A percentile compares a stretch with the other conserved stretches of the same genome.
Conservation (phyloP, 495 filamentous ascomycete species). For the Penicillium goetzii region DNA sequence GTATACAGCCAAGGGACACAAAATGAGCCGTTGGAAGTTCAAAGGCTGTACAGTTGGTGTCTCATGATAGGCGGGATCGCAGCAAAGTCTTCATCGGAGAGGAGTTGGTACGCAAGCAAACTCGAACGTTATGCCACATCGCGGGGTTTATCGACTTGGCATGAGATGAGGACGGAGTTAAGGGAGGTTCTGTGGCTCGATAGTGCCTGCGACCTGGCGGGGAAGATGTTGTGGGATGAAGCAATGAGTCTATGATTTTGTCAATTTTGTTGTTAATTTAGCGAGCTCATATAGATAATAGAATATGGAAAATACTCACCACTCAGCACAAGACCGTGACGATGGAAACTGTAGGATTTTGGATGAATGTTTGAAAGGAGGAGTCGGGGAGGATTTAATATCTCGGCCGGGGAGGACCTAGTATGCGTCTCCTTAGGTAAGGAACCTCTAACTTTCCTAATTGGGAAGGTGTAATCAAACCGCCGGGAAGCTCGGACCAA, state of each 20-base stretch:
- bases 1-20: background rate
- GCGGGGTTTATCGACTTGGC: background rate
- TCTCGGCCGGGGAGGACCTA: background rate
- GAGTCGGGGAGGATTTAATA: background rate
- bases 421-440: background rate
- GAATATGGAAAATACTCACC: background rate
- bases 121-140: background rate
- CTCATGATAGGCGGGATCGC: slow-evolving; percentile 2
- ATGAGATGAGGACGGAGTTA: background rate
- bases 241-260: background rate
- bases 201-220: background rate
- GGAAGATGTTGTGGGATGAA: background rate
- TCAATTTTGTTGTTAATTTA: background rate
- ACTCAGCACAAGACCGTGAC: background rate
- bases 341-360: background rate
- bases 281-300: background rate
- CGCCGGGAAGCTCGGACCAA: background rate
- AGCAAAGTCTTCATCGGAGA: background rate
- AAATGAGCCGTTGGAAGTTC: background rate
- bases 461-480: background rate
- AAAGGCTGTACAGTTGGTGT: slow-evolving; percentile 2
- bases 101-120: background rate
- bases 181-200: background rate
- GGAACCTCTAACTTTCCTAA: background rate
- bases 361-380: background rate